Evolutionary conservation across 768 basidiomycete genomes (phyloP).

Genomic region (Boletus rubropictus): DNA sequence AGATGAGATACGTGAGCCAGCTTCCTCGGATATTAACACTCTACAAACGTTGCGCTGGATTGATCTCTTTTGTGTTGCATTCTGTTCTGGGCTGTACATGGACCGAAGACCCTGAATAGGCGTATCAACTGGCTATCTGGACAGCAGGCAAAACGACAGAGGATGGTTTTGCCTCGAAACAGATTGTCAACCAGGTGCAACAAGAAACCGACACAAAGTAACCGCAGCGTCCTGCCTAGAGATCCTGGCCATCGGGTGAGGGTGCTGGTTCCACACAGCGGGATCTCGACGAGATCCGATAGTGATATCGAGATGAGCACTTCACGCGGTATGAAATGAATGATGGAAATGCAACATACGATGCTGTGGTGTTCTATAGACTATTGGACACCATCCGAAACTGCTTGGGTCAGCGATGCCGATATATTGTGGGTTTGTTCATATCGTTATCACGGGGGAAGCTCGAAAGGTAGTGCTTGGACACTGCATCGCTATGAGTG

Average conservation of each 20-base stretch:
- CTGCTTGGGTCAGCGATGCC: background rate
- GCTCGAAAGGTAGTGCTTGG: constrained; percentile 5
- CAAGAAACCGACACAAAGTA: background rate
- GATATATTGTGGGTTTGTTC: constrained; percentile 1
- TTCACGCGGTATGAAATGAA: background rate
- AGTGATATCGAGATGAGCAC: constrained; percentile 8
- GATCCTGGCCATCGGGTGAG: background rate
- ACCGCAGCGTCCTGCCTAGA: background rate
- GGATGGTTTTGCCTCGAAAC: background rate
- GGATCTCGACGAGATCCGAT: constrained; percentile 5
- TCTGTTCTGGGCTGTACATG: background rate
- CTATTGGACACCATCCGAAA: no score
- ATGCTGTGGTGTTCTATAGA: constrained; percentile 16
- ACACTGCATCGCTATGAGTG: no score
- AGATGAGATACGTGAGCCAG: background rate
- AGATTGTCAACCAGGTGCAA: background rate
- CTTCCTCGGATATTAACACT: constrained; percentile 7
- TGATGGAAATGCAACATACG: background rate
- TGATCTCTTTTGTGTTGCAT: background rate
- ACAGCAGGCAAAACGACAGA: background rate
- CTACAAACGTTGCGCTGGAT: background rate
- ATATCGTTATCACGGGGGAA: constrained; percentile 6
- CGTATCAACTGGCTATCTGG: background rate
- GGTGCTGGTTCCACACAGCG: background rate
- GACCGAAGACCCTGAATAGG: background rate